Evolutionary conservation across 2,329 filamentous ascomycete species (phyloP), one percentile per base, ranked within the genome.

Genomic region (Pseudogymnoascus sp.): DNA sequence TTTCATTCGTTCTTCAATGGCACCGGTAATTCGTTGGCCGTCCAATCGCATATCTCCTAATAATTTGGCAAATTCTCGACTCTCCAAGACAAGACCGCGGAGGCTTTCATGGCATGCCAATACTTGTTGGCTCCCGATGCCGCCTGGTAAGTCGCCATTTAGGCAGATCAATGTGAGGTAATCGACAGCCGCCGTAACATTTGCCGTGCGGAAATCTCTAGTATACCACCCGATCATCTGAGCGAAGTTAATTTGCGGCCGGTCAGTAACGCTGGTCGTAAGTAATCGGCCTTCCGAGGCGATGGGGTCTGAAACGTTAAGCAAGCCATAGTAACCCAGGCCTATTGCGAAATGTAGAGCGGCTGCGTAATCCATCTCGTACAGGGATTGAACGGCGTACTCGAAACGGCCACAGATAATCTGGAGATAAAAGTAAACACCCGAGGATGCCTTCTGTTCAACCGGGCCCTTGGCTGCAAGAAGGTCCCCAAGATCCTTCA

Each of bases 221-320:
- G 96, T 99, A 79, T 99, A 99, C 74, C 95, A 91, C 42, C 93
- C 96, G 66, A 97, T 82, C 80, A 97, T 90, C 65, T 90, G 88
- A 50, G 91, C 93, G 77, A 97, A 97, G 79, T 95, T 96, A 76
- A 99, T 88, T 74, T 97, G 92, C 4, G 92, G 83, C 67, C 85
- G 81, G 67, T 85, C 83, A 69, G 87, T 84, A 71, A 83, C 89
- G 69, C 85, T 91, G 75, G 85, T 78, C 68, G 80, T 86, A 44
- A 86, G 77, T 57, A 88, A 77, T 70, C 96, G 90, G 72, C 89
- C 88, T 61, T 89, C 86, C 9, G 86, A 86, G 7, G 85, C 84
- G 69, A 85, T 83, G 67, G 91, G 91, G 74, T 96, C 90, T 36
- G 91, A 89, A 28, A 96, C 90, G 36, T 93, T 88, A 65, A 99